Percentiles rank a stretch among this genome's conserved stretches.
These are phyloP conservation scores for Herpetospermum pedunculosum DNA, from an alignment of 306 rosid species.

Conservation along the genomic window DNA sequence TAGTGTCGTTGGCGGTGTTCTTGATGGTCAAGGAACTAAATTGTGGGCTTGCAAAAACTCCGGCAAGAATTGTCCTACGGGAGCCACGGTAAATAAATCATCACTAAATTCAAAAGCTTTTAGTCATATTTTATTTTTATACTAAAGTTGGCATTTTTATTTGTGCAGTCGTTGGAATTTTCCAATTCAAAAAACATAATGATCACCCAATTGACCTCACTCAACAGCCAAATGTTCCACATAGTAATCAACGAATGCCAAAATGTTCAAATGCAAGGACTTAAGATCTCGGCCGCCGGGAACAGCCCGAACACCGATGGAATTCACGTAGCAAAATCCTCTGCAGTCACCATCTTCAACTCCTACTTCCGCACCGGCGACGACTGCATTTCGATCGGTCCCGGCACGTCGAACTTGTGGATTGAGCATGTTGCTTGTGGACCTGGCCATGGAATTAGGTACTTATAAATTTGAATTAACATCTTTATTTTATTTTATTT, in stretches of 20 bases:
- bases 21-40: conserved; percentile 26
- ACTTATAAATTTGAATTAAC: neutral
- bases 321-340: conserved; percentile 45
- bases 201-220: conserved; percentile 3
- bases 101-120: neutral
- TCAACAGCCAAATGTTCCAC: conserved; percentile 10
- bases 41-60: conserved; percentile 16
- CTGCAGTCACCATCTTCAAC: conserved; percentile 33
- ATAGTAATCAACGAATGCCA: conserved; percentile 36
- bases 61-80: conserved; percentile 34
- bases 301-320: conserved; percentile 18
- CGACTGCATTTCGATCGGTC: conserved; percentile 19
- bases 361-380: conserved; percentile 37
- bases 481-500: too few relatives aligned
- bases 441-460: conserved; percentile 74
- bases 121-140: neutral
- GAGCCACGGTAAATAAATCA: conserved; percentile 34
- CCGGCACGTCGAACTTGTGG: conserved; percentile 36
- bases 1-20: conserved; percentile 28
- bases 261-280: conserved; percentile 32
- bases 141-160: neutral
- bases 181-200: conserved; percentile 17
- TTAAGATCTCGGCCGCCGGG: conserved; percentile 37
- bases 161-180: conserved; percentile 31
- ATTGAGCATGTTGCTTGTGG: conserved; percentile 46